Evolutionary conservation across 768 basidiomycete species (phyloP), one percentile per base, ranked within the genome.

Genomic region (Agaricus sinodeliciosus): DNA sequence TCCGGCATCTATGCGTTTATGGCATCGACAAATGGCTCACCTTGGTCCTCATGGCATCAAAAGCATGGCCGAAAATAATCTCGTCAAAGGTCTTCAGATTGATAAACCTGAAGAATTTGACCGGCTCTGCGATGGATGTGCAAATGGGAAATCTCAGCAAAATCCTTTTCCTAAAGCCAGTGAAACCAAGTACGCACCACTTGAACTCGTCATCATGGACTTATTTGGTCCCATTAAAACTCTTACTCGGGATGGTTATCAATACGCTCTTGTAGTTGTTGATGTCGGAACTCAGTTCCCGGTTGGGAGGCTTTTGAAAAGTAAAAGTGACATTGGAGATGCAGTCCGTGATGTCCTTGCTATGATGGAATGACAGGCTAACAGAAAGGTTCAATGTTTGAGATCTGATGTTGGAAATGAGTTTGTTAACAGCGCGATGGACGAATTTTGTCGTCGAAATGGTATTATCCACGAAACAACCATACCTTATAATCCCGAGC

Each of bases 401-500:
- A 18, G 62, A 2, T 50, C 49, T 2, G 65, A 72, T 37, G 71
- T 68, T 56, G 68, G 68, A 0, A 61, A 55, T 6, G 69, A 73
- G 54, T 62, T 68, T 4, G 36, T 70, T 0, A 68, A 70, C 26
- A 43, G 43, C 0, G 43, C 54, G 2, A 35, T 68, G 9, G 58
- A 56, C 36, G 12, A 43, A 0, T 69, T 65, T 56, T 60, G 61
- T 27, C 51, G 34, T 0, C 4, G 45, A 0, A 53, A 60, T 1
- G 69, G 72, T 0, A 69, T 71, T 5, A 59, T 59, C 0, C 53
- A 70, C 0, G 63, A 74, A 13, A 59, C 57, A 0, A 69, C 64
- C 0, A 64, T 63, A 3, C 72, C 69, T 2, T 71, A 74, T 28
- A 66, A 68, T 6, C 69, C 69, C 0, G 57, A 65, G 0, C 69